These are phyloP conservation scores for Neurospora sp. DNA, from an alignment of 495 filamentous ascomycete species.

Conservation along the genomic window DNA sequence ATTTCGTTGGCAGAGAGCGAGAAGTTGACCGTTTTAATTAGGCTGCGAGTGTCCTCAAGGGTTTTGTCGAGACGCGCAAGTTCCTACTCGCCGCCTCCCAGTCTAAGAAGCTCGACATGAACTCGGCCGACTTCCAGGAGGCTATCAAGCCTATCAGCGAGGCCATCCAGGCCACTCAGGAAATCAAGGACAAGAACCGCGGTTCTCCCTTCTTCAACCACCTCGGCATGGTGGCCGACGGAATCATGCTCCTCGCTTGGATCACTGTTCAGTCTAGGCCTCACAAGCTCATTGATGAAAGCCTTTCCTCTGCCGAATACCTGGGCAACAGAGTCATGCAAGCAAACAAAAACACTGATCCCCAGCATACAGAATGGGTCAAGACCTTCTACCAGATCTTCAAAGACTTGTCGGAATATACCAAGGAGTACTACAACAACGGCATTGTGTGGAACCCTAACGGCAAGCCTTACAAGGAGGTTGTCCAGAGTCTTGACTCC, in stretches of 20 bases:
- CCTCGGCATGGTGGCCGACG: conserved; percentile 77
- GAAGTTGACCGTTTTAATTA: neutral
- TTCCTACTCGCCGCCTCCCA: conserved; percentile 83
- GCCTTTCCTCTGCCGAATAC: conserved; percentile 70
- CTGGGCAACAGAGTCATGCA: conserved; percentile 87
- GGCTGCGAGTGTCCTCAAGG: conserved; percentile 32
- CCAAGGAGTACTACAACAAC: conserved; percentile 66
- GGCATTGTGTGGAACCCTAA: conserved; percentile 85
- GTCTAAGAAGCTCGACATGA: conserved; percentile 79
- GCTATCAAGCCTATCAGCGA: conserved; percentile 70
- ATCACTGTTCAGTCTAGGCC: conserved; percentile 71
- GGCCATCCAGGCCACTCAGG: conserved; percentile 62
- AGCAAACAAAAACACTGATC: conserved; percentile 69
- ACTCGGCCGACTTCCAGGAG: conserved; percentile 45
- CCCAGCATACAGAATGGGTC: conserved; percentile 73
- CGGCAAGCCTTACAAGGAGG: conserved; percentile 64
- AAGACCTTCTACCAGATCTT: conserved; percentile 82
- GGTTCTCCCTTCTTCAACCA: conserved; percentile 62
- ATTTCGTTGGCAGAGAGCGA: neutral
- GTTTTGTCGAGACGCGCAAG: conserved; percentile 73
- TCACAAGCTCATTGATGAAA: conserved; percentile 68
- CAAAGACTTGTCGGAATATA: conserved; percentile 66
- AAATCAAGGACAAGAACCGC: conserved; percentile 70
- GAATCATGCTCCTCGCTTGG: conserved; percentile 79
- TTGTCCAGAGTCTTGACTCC: conserved; percentile 39